Evolutionary conservation across 371 early-diverging fungal species (phyloP), one percentile per base, ranked within the genome.

Genomic region (Smittium culicis): DNA sequence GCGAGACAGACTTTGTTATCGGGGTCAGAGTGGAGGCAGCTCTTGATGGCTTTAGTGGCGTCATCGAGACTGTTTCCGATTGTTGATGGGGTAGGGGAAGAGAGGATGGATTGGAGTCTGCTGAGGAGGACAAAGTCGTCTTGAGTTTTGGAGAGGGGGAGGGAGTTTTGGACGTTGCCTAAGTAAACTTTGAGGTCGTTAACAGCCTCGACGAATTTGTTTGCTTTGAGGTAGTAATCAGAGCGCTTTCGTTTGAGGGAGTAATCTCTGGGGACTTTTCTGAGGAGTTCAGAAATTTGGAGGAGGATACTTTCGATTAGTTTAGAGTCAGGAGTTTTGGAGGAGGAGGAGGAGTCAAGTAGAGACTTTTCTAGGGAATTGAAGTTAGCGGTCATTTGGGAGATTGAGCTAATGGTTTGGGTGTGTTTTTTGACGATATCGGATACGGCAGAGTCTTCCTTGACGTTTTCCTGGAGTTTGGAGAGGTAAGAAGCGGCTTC

Each of bases 21-120:
- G 0, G 94, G 95, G 71, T 96, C 96, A 27, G 84, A 85, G 45
- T 86, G 84, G 16, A 94, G 76, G 71, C 94, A 95, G 65, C 88
- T 88, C 67, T 92, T 92, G 57, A 88, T 79, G 68, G 83, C 79
- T 0, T 80, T 71, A 45, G 91, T 58, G 2, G 93, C 88, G n/a
- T n/a, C n/a, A n/a, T n/a, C n/a, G n/a, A n/a, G n/a, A n/a, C n/a
- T n/a, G n/a, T n/a, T n/a, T n/a, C n/a, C n/a, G n/a, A n/a, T n/a
- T n/a, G n/a, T n/a, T 28, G 83, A 80, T 59, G 82, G 79, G 0
- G 84, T 79, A 77, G 89, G 87, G 61, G 88, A 79, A 35, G 89
- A 68, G 35, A 79, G 84, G 66, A 79, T 84, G 58, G 79, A 92
- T 71, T 89, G 88, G 71, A 96, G 80, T 28, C 81, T 80, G 61